Evolutionary conservation across 1,139 yeast genomes (phyloP).

Genomic region (Suhomyces coccinellae): DNA sequence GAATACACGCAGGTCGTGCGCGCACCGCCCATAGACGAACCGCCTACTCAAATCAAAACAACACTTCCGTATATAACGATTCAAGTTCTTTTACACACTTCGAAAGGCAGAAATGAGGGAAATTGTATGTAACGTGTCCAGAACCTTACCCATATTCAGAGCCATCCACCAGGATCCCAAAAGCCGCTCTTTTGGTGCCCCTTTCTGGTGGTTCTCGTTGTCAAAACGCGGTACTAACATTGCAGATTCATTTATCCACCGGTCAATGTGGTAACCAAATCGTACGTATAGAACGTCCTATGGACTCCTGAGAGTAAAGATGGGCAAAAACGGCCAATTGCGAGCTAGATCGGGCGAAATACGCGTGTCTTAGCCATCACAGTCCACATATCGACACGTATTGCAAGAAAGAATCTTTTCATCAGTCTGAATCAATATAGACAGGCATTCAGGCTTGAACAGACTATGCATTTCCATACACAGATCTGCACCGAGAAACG

Average conservation of each 20-base stretch:
- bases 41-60: constrained; percentile 14
- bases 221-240: constrained; percentile 24
- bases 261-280: constrained; percentile 99
- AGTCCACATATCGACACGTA: too few species aligned
- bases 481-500: too few species aligned
- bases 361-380: neutral
- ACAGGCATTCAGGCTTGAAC: too few species aligned
- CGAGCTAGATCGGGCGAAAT: neutral
- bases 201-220: neutral
- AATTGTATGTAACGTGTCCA: constrained; percentile 45
- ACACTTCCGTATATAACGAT: constrained; percentile 11
- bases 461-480: too few species aligned
- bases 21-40: constrained; percentile 12
- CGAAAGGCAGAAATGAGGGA: constrained; percentile 49
- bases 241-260: constrained; percentile 87
- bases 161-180: neutral
- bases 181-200: neutral
- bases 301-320: neutral
- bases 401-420: too few species aligned
- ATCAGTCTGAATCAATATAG: too few species aligned
- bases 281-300: constrained; percentile 45
- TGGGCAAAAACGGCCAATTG: neutral
- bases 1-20: constrained; percentile 10
- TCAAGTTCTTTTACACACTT: constrained; percentile 9
- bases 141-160: neutral